phyloP scores from a whole-genome alignment of 2,329 filamentous ascomycete species.

The Verticillium alfalfae region DNA sequence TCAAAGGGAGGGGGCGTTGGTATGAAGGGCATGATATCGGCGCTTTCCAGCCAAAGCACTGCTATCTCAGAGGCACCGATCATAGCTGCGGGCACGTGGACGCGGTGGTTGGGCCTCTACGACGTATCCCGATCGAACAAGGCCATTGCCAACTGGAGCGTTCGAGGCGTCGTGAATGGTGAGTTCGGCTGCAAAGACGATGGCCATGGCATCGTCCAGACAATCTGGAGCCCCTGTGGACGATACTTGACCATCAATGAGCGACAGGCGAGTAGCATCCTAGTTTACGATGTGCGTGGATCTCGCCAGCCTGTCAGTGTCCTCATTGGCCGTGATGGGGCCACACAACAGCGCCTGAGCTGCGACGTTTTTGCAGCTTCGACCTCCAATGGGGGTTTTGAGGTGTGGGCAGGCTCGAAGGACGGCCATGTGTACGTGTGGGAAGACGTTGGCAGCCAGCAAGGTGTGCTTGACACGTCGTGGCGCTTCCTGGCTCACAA shows the following conservation, averaged over 20 bases:
- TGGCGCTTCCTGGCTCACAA: conserved; percentile 47
- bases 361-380: conserved; percentile 47
- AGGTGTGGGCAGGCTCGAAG: conserved; percentile 57
- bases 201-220: conserved; percentile 59
- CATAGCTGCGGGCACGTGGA: conserved; percentile 59
- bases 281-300: conserved; percentile 60
- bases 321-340: conserved; percentile 42
- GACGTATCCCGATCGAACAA: conserved; percentile 50
- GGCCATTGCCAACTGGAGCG: conserved; percentile 52
- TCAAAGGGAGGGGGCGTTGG: conserved; percentile 57
- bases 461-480: conserved; percentile 35
- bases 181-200: conserved; percentile 33
- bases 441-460: conserved; percentile 46
- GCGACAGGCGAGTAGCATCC: conserved; percentile 45
- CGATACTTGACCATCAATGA: conserved; percentile 59
- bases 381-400: conserved; percentile 37
- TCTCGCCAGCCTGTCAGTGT: conserved; percentile 51
- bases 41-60: conserved; percentile 41
- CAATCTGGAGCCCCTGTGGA: conserved; percentile 57
- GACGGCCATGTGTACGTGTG: conserved; percentile 52
- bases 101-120: conserved; percentile 56
- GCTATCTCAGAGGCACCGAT: conserved; percentile 28
- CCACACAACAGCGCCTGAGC: conserved; percentile 49
- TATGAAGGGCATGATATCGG: conserved; percentile 57
- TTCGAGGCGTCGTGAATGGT: conserved; percentile 48